Percentiles rank a stretch among this genome's conserved stretches.
These are phyloP conservation scores for Phytophthora vignae DNA, from an alignment of 352 stramenopile species.

Conservation along the genomic window DNA sequence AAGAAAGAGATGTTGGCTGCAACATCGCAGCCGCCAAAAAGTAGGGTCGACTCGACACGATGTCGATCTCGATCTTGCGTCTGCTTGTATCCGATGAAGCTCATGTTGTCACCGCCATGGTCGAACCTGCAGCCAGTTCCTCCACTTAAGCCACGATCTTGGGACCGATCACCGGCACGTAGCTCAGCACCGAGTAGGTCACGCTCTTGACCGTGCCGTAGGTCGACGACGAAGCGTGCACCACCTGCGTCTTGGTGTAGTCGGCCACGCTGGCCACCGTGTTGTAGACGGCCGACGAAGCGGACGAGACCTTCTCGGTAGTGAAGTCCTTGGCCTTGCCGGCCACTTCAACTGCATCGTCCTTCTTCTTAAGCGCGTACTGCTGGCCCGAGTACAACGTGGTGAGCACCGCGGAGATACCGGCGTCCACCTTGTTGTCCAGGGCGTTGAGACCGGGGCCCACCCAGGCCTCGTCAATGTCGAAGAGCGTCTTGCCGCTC, in stretches of 20 bases:
- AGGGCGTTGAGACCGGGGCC: slow-evolving; percentile 55
- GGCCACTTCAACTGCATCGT: not conserved
- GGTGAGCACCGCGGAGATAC: not conserved
- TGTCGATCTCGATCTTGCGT: slow-evolving; percentile 11
- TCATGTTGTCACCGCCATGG: not conserved
- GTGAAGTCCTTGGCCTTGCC: not conserved
- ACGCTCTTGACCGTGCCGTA: not conserved
- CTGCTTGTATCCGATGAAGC: not conserved
- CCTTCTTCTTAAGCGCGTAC: not conserved
- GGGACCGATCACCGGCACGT: not conserved
- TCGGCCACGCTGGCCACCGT: not conserved
- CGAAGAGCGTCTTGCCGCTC: slow-evolving; percentile 59
- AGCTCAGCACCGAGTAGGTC: not conserved
- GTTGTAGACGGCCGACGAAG: not conserved
- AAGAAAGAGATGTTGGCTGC: slow-evolving; percentile 11
- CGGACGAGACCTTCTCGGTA: not conserved
- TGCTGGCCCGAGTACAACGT: not conserved
- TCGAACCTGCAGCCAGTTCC: slow-evolving; percentile 24
- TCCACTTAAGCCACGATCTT: not conserved
- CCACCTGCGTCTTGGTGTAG: slow-evolving; percentile 1
- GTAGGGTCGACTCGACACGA: slow-evolving; percentile 7
- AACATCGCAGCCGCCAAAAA: slow-evolving; percentile 16
- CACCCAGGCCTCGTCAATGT: slow-evolving; percentile 59
- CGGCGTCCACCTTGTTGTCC: slow-evolving; percentile 64
- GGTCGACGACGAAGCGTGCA: not conserved